phyloP scores from a whole-genome alignment of 768 basidiomycete species.

The Auricularia cornea region DNA sequence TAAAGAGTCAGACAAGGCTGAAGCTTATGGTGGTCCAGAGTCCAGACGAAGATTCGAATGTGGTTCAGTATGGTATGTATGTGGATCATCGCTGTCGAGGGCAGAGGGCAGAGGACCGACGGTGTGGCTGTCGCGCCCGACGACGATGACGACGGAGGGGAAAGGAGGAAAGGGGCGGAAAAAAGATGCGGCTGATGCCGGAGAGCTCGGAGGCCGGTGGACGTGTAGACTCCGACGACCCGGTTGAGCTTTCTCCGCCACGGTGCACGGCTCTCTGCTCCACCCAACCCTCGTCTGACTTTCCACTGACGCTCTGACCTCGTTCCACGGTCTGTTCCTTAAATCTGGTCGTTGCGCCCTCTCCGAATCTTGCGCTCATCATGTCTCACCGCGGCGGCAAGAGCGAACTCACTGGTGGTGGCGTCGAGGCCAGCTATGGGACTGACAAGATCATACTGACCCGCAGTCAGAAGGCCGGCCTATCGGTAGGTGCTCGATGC shows the following conservation, averaged over 20 bases:
- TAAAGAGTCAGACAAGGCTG: conserved; percentile 81
- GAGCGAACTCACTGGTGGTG: background rate
- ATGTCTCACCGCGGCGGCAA: background rate
- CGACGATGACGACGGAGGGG: too few species aligned
- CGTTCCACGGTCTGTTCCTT: too few species aligned
- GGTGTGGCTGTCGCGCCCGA: too few species aligned
- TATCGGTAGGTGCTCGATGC: conserved; percentile 51
- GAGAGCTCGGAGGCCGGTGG: too few species aligned
- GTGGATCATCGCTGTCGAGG: conserved; percentile 50
- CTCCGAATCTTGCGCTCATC: background rate
- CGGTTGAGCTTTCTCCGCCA: too few species aligned
- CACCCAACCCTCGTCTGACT: background rate
- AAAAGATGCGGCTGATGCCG: background rate
- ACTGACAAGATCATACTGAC: background rate
- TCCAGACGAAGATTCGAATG: conserved; percentile 75
- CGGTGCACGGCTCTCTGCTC: background rate
- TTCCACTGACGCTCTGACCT: background rate
- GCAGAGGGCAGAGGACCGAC: too few species aligned
- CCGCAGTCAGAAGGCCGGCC: conserved; percentile 71
- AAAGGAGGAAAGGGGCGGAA: conserved; percentile 1
- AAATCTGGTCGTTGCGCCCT: too few species aligned
- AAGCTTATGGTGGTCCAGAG: conserved; percentile 54
- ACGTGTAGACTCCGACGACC: too few species aligned
- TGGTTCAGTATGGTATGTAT: conserved; percentile 77
- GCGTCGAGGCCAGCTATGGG: background rate